Base-by-base conservation (phyloP, 371 early-diverging fungal species). In the Capniomyces stellatus region DNA sequence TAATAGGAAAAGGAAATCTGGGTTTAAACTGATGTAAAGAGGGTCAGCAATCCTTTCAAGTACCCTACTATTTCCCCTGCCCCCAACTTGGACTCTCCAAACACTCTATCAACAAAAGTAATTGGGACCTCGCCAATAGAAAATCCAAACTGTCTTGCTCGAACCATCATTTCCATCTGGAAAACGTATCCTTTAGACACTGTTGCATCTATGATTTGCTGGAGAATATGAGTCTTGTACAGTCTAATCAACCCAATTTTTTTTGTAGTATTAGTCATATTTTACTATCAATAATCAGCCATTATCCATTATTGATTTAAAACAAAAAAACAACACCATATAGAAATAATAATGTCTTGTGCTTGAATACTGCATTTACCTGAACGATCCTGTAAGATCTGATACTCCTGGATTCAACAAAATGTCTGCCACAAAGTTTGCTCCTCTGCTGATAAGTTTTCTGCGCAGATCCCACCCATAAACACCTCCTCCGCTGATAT, bases 151-250 rank as follows among this genome's bases (percentile, higher is more conserved):
- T 92, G 89, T 61, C 87, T 75, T 39, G 98, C 98, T 31, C 96
- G 81, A 18, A 92, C 89, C 81, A 99, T 96, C 85, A 98, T 90
- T 68, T 99, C 99, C 98, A 98, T 97, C 69, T 99, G 99, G 75
- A 98, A 96, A 3, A 98, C 94, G 64, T 97, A 99, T 4, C 99
- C 98, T 67, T 92, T 90, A 35, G 93, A 85, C 22, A 83, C 75
- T 2, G 89, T 89, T 3, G 83, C 83, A 29, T 80, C 67, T 58
- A 98, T 90, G 58, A 98, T 72, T 55, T 79, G 71, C 49, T 77
- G 69, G 27, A 99, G 73, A 0, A 92, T 90, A 39, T 84, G 80
- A 63, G 85, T 92, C 70, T 89, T 92, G 73, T 99, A 99, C 42
- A 98, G 70, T 50, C 97, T 51, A 35, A 15, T 35, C n/a, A n/a